phyloP scores from a whole-genome alignment of 345 rosid species.

The Citrus inodora region DNA sequence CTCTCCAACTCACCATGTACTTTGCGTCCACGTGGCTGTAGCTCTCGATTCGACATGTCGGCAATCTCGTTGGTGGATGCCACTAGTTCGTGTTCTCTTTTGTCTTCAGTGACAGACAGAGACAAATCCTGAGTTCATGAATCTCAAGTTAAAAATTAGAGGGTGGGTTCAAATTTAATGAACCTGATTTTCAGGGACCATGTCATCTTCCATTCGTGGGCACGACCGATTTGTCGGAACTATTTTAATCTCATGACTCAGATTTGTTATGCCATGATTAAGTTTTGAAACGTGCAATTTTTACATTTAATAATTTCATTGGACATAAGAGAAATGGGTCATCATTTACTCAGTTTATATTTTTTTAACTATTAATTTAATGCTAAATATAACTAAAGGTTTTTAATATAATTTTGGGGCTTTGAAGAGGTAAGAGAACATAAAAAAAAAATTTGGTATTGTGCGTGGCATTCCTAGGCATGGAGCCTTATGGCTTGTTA shows the following conservation, averaged over 20 bases:
- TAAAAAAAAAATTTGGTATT: background rate
- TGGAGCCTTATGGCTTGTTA: background rate
- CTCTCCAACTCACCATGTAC: background rate
- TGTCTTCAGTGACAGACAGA: conserved; percentile 18
- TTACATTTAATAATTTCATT: background rate
- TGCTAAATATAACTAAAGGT: background rate
- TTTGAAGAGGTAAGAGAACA: background rate
- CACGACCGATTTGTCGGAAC: conserved; percentile 34
- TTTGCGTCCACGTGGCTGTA: background rate
- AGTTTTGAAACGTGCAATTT: conserved; percentile 15
- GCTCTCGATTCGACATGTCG: background rate
- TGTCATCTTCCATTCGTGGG: conserved; percentile 45
- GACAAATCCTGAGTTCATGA: conserved; percentile 12
- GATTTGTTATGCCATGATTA: background rate
- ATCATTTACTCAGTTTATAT: conserved; percentile 7
- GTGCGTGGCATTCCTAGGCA: conserved; percentile 2
- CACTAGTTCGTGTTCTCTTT: conserved; percentile 9
- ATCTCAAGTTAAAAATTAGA: background rate
- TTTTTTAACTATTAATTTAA: background rate
- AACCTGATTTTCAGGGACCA: conserved; percentile 45
- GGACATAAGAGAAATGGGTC: conserved; percentile 31
- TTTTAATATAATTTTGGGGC: background rate
- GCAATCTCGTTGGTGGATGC: background rate
- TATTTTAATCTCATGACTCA: conserved; percentile 6
- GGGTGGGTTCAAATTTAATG: conserved; percentile 18